Percentiles rank a stretch among this genome's conserved stretches.
phyloP scores from a whole-genome alignment of 2,329 filamentous ascomycete species.

The Xylaria sp. region DNA sequence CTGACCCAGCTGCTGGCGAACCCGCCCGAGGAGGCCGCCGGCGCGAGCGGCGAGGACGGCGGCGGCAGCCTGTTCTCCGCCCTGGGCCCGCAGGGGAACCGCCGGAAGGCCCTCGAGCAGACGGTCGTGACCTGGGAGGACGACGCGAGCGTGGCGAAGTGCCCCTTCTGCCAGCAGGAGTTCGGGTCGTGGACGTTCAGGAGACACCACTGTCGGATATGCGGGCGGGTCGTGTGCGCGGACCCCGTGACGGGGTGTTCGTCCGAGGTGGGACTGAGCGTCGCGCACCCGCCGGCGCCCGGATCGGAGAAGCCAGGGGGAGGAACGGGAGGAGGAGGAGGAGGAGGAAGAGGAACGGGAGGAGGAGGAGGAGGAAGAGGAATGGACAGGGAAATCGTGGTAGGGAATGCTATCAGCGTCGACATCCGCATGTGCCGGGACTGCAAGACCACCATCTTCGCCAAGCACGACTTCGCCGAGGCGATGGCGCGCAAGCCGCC shows the following conservation, averaged over 20 bases:
- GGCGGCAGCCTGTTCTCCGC: slow-evolving; percentile 65
- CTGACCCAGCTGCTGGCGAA: slow-evolving; percentile 82
- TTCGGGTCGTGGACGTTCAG: slow-evolving; percentile 93
- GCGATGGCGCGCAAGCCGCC: slow-evolving; percentile 69
- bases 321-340: background rate
- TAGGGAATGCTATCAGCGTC: slow-evolving; percentile 62
- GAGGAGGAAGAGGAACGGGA: too few species aligned
- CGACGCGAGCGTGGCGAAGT: slow-evolving; percentile 76
- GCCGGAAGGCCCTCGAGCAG: slow-evolving; percentile 82
- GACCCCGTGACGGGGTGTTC: slow-evolving; percentile 86
- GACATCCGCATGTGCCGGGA: slow-evolving; percentile 92
- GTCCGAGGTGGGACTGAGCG: slow-evolving; percentile 77
- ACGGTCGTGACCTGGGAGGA: slow-evolving; percentile 95
- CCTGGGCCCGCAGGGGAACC: slow-evolving; percentile 69
- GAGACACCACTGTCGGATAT: slow-evolving; percentile 92
- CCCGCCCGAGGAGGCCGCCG: slow-evolving; percentile 65
- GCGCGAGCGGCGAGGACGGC: slow-evolving; percentile 48
- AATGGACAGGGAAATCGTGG: too few species aligned
- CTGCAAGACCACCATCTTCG: slow-evolving; percentile 67
- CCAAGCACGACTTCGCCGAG: slow-evolving; percentile 74
- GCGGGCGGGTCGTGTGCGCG: slow-evolving; percentile 89
- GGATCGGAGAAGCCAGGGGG: slow-evolving; percentile 47
- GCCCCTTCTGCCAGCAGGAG: slow-evolving; percentile 94
- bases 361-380: too few species aligned
- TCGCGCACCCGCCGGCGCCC: slow-evolving; percentile 56